A percentile compares a stretch with the other conserved stretches of the same genome.
These are phyloP conservation scores for Lomentospora prolificans DNA, from an alignment of 2,329 filamentous ascomycete species.

Conservation along the genomic window DNA sequence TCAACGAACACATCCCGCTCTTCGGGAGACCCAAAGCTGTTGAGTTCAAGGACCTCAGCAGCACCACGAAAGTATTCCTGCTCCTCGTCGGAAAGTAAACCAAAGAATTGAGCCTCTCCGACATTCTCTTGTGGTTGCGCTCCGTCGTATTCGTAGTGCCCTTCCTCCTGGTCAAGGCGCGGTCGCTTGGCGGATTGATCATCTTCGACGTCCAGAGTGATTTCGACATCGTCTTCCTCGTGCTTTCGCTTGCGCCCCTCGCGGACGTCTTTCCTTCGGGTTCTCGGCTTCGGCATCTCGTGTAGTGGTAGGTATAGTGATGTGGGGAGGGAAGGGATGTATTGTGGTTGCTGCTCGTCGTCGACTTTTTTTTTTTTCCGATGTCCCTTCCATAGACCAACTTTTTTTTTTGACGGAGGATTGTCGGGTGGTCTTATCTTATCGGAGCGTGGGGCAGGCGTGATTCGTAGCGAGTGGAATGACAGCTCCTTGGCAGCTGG, in stretches of 20 bases:
- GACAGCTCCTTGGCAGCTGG: background rate
- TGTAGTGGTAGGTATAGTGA: slow-evolving; percentile 6
- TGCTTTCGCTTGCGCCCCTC: slow-evolving; percentile 32
- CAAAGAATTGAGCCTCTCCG: slow-evolving; percentile 71
- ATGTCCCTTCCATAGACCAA: background rate
- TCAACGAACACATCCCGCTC: slow-evolving; percentile 63
- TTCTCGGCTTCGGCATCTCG: slow-evolving; percentile 34
- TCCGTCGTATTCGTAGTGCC: slow-evolving; percentile 14
- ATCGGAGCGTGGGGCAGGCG: slow-evolving; percentile 2
- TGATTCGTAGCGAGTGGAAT: too few species aligned
- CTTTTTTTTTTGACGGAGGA: background rate
- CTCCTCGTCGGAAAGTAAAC: slow-evolving; percentile 84
- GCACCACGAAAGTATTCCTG: slow-evolving; percentile 91
- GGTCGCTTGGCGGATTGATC: slow-evolving; percentile 15
- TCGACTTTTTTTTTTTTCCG: slow-evolving; percentile 1
- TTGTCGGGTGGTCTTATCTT: slow-evolving; percentile 1
- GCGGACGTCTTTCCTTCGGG: slow-evolving; percentile 28
- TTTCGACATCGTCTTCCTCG: slow-evolving; percentile 18
- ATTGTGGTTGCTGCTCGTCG: background rate
- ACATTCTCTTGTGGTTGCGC: slow-evolving; percentile 11
- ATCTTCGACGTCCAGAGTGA: slow-evolving; percentile 14
- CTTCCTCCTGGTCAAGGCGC: slow-evolving; percentile 11
- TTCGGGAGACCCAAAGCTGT: slow-evolving; percentile 72
- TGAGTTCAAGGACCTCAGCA: slow-evolving; percentile 80
- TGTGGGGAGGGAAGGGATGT: background rate